A percentile compares a stretch with the other conserved stretches of the same genome.
These are phyloP conservation scores for Phyllachora maydis DNA, from an alignment of 2,329 filamentous ascomycete genomes.

Conservation along the genomic window DNA sequence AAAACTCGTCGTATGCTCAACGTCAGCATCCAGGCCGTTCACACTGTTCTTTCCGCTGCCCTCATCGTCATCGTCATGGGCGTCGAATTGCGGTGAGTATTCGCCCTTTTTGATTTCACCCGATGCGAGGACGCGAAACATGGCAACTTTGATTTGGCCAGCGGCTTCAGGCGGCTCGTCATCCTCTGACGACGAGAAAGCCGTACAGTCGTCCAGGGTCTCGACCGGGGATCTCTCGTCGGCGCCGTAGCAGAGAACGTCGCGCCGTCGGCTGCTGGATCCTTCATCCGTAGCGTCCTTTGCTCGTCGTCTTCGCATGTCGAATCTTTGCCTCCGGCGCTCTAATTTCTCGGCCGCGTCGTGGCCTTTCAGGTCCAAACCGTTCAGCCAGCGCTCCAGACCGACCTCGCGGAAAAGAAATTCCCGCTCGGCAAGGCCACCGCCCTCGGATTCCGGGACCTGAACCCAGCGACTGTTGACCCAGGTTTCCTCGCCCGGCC, in stretches of 20 bases:
- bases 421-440: conserved; percentile 85
- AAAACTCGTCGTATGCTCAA: conserved; percentile 95
- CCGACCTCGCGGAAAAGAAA: conserved; percentile 96
- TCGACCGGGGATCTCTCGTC: conserved; percentile 59
- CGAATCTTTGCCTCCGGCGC: conserved; percentile 65
- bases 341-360: conserved; percentile 81
- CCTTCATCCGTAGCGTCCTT: conserved; percentile 18
- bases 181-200: conserved; percentile 54
- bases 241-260: conserved; percentile 52
- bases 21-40: conserved; percentile 51
- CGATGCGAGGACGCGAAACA: conserved; percentile 86
- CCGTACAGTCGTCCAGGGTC: conserved; percentile 48
- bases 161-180: conserved; percentile 86
- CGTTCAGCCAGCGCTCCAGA: conserved; percentile 88
- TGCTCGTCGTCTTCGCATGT: conserved; percentile 44
- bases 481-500: conserved; percentile 94
- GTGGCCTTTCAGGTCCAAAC: conserved; percentile 81
- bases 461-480: conserved; percentile 98
- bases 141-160: conserved; percentile 92
- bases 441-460: conserved; percentile 74
- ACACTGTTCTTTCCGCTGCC: conserved; percentile 20
- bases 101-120: conserved; percentile 96
- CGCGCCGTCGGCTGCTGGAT: no score
- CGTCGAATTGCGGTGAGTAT: conserved; percentile 94
- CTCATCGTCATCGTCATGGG: conserved; percentile 78